Conservation (phyloP, 2,329 filamentous ascomycete species). For the Gremmenia infestans region DNA sequence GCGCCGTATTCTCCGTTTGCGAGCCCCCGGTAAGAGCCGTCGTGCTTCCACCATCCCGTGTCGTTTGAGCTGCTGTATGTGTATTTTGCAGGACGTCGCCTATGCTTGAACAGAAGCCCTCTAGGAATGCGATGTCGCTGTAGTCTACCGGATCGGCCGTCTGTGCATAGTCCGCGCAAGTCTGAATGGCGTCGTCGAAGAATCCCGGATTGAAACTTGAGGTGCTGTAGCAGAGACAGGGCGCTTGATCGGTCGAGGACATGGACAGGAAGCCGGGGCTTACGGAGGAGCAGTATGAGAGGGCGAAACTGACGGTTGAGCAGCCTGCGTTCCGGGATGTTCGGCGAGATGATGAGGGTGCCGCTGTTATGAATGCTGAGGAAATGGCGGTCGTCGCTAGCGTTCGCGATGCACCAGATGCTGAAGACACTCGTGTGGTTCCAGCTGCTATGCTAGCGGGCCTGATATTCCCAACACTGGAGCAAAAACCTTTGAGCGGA, state of each 20-base stretch:
- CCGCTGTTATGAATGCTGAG: neutral
- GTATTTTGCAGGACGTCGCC: slow-evolving; percentile 27
- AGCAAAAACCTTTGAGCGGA: slow-evolving; percentile 12
- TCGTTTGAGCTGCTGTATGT: neutral
- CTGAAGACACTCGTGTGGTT: neutral
- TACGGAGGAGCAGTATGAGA: slow-evolving; percentile 1
- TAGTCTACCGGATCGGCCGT: slow-evolving; percentile 9
- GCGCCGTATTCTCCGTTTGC: neutral
- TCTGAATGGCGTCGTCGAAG: slow-evolving; percentile 8
- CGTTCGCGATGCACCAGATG: neutral
- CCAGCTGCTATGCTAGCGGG: neutral
- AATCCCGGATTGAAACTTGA: slow-evolving; percentile 1
- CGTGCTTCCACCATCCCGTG: neutral
- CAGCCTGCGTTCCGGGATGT: slow-evolving; percentile 2
- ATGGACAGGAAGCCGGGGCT: slow-evolving; percentile 3
- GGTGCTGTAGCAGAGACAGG: slow-evolving; percentile 10
- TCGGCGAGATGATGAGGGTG: neutral
- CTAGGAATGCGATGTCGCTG: neutral
- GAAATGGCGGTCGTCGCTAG: neutral
- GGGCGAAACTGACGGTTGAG: neutral
- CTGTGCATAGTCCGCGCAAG: slow-evolving; percentile 6
- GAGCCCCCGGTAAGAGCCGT: neutral
- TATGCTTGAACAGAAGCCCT: slow-evolving; percentile 12
- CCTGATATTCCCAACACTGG: slow-evolving; percentile 10
- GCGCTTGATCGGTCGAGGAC: neutral